Evolutionary conservation across 441 rosid species (phyloP), one percentile per base, ranked within the genome.

Genomic region (Pelargonium myrrhifolium): DNA sequence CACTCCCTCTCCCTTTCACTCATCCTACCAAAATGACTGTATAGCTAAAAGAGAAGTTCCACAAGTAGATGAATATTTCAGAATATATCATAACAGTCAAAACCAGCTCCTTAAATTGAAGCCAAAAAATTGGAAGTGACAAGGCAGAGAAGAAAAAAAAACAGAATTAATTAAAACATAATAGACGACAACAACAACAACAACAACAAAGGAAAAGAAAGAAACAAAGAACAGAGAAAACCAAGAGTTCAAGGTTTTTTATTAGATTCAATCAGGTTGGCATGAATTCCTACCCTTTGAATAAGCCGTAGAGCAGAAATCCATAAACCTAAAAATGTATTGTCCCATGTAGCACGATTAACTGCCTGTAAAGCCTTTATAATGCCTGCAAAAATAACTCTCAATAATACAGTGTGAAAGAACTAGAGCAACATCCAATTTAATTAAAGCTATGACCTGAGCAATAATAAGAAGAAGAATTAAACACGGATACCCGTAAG

Each of bases 301-400:
- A 90, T 89, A 80, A 92, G 95, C 75, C 99, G 88, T 77, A 95
- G 71, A 75, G 95, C 86, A 67, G 98, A 88, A 78, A 90, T 84
- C 99, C 99, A 95, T 65, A 95, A 78, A 71, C 96, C 92, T 58
- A 95, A 77, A 79, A 95, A 85, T 71, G 98, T 82, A 79, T 92
- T 93, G 77, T 86, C 94, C 98, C 98, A 95, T 65, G 89, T 75
- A 65, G 92, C 82, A 77, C 76, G 73, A 72, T 92, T 89, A 68
- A 84, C 88, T 56, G 97, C 96, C 77, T 82, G 95, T 76, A 95
- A 77, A 79, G 96, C 89, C 84, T 90, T 95, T 60, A 91, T 82
- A 71, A 95, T 78, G 82, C 95, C 99, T 95, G 95, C 82, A 87
- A 72, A 20, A 72, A 72, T 49, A 18, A 62, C 45, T 72, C 72